Conservation (phyloP, 305 asterid genomes). For the Fraxinus latifolia region DNA sequence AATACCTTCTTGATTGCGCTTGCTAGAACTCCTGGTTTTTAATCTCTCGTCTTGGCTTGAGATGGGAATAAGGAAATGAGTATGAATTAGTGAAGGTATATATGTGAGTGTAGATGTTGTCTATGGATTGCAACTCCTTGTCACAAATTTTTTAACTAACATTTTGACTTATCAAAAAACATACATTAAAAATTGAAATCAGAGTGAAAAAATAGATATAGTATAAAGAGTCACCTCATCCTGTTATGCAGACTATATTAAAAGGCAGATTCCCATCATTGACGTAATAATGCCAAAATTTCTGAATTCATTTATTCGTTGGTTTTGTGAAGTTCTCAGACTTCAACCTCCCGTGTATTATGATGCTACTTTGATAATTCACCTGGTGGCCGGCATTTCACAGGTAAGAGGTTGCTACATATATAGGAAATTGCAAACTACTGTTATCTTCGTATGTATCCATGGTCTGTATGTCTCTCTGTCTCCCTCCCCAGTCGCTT, state of each 20-base stretch:
- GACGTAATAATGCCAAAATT: background rate
- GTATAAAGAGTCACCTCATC: background rate
- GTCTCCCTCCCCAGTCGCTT: background rate
- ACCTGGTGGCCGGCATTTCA: background rate
- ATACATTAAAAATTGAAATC: background rate
- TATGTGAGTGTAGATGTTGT: background rate
- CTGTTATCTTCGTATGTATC: background rate
- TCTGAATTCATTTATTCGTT: background rate
- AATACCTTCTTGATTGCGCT: background rate
- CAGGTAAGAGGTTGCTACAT: background rate
- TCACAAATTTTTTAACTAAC: background rate
- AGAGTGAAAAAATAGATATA: background rate
- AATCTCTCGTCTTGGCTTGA: background rate
- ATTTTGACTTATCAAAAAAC: background rate
- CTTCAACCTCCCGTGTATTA: background rate
- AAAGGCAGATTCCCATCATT: background rate
- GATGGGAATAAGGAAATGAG: background rate
- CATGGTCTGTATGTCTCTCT: background rate
- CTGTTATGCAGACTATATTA: background rate
- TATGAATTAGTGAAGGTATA: background rate
- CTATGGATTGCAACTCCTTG: background rate
- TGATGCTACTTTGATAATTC: background rate
- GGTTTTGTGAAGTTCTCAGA: background rate
- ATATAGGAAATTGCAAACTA: background rate
- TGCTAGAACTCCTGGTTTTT: background rate